Percentiles rank a stretch among this genome's conserved stretches.
phyloP scores from a whole-genome alignment of 1,284 basidiomycete genomes.

The Austropuccinia psidii region DNA sequence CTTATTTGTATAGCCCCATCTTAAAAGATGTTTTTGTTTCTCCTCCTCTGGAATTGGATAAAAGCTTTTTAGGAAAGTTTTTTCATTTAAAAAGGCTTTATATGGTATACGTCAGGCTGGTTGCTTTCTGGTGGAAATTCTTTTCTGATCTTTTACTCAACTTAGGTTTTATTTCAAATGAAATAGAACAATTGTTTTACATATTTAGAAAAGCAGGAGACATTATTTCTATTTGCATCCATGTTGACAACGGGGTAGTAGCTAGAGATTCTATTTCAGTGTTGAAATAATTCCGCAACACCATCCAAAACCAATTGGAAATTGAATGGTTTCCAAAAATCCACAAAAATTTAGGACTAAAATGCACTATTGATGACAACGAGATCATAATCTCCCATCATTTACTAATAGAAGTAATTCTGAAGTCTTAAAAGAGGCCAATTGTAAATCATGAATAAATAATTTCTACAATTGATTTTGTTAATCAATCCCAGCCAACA shows the following conservation, averaged over 20 bases:
- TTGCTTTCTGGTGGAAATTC: neutral
- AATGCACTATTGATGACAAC: neutral
- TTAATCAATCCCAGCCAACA: neutral
- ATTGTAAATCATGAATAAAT: neutral
- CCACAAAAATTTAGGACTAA: neutral
- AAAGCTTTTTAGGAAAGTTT: neutral
- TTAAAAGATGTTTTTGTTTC: neutral
- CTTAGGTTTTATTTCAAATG: neutral
- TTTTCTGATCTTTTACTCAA: neutral
- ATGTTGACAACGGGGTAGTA: conserved; percentile 8
- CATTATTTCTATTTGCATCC: neutral
- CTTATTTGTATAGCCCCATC: neutral
- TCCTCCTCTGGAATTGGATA: neutral
- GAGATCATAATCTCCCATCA: neutral
- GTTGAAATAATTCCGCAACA: neutral
- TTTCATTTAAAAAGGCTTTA: neutral
- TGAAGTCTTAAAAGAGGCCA: neutral
- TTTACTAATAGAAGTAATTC: neutral
- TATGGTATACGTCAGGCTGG: neutral
- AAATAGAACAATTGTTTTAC: neutral
- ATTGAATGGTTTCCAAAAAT: neutral
- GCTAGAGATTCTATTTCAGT: neutral
- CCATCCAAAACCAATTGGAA: neutral
- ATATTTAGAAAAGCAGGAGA: neutral
- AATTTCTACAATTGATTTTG: neutral